phyloP scores from a whole-genome alignment of 495 filamentous ascomycete genomes.

The Pyronema domesticum region DNA sequence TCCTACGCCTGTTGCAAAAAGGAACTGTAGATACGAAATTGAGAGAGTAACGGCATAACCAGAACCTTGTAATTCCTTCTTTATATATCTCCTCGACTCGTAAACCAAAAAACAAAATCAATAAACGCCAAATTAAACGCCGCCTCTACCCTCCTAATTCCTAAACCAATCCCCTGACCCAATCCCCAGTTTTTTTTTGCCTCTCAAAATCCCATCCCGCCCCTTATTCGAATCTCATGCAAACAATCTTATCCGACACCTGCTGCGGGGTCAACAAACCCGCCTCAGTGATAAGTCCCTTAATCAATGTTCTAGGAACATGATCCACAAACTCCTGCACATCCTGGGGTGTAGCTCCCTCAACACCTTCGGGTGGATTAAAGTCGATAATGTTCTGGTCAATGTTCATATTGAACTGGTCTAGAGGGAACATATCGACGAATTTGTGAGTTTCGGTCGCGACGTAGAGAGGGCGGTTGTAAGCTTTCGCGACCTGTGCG shows the following conservation, averaged over 20 bases:
- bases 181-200: no score
- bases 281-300: constrained; percentile 58
- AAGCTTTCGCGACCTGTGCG: constrained; percentile 58
- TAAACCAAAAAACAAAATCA: no score
- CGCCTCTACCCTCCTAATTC: no score
- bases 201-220: no score
- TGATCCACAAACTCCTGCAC: constrained; percentile 51
- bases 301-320: constrained; percentile 65
- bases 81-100: no score
- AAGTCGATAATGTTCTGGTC: constrained; percentile 61
- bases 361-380: constrained; percentile 28
- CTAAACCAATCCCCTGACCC: no score
- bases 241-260: constrained; percentile 19
- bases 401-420: constrained; percentile 60
- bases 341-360: constrained; percentile 26
- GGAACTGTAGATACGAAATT: no score
- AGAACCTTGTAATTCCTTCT: no score
- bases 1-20: no score
- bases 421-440: constrained; percentile 59
- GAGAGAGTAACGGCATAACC: no score
- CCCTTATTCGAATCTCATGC: constrained; percentile 16
- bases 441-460: constrained; percentile 94
- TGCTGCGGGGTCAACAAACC: constrained; percentile 50
- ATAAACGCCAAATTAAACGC: no score
- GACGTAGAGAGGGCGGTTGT: constrained; percentile 70